Evolutionary conservation across 1,139 yeast species (phyloP), one percentile per base, ranked within the genome.

Genomic region (Kodamaea fungicola): DNA sequence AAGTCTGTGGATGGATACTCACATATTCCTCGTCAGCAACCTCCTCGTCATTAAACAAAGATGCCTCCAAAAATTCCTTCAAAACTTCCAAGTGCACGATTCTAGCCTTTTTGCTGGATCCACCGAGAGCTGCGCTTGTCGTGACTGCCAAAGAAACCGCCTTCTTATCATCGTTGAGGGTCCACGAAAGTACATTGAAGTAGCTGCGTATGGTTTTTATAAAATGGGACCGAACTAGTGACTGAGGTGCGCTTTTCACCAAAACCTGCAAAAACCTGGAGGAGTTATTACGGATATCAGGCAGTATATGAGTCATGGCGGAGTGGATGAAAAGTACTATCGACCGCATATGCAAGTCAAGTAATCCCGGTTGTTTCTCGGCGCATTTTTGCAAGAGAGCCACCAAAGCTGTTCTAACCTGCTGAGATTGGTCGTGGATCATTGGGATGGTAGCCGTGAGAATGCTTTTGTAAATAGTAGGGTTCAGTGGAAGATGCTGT

Each of bases 251-350:
- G 34, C 64, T 45, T 29, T 68, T 68, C 13, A 87, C 57, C 36
- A 87, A 54, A 4, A 81, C 65, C 26, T 67, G 66, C 26, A 89
- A 62, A 47, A 81, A 83, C 41, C 71, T 73, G 0, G 92, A 76
- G 4, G 94, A 78, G 45, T 82, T 84, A 37, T 77, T 76, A 33
- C 95, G 74, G 28, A 89, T 78, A 7, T 78, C 80, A 1, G 90
- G 82, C 28, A 74, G 76, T 32, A 92, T 83, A 55, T 92, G 97
- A 12, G 97, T 86, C 97, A 92, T 92, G 9, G 96, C 95, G 38
- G 94, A 83, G 51, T 85, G 85, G n/a, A 90, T 71, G 55, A 85
- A 90, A 24, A 92, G 66, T 25, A 85, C 73, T 3, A 90, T 61
- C 6, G 82, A 65, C 23, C 80, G 69, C 34, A 83, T 71, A 59